Base-by-base conservation (phyloP, 768 basidiomycete genomes). In the Polyporus arcularius region DNA sequence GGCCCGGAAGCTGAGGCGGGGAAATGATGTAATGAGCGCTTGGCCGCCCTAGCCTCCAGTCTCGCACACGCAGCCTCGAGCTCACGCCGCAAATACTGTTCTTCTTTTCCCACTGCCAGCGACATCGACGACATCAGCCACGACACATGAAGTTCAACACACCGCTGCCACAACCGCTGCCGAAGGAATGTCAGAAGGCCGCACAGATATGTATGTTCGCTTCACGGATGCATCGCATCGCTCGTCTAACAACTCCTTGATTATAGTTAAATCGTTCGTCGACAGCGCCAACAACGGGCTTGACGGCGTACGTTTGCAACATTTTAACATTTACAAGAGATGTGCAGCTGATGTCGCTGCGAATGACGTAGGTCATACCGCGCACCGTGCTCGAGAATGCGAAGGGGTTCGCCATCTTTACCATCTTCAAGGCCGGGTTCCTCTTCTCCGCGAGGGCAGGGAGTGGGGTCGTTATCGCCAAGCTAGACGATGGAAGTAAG, bases 391-490 rank as follows among this genome's bases (percentile, higher is more conserved):
- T 88, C 21, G 79, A 85, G 64, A 75, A 79, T 59, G 86, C 87
- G 15, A 80, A 75, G 32, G 87, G 95, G 4, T 96, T 96, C 70
- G 94, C 92, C n/a, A 92, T 94, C 49, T 94, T 94, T 72, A 92
- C 90, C 4, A 83, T 95, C 53, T 82, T 93, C 75, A 95, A 94
- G 68, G 84, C 80, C 21, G 80, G 80, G 1, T 85, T 87, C 67
- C 66, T 86, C 15, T 86, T 94, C 74, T 82, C 83, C 45, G 92
- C 91, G 2, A 79, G 92, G 68, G 95, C 87, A 26, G 92, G 94
- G 26, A 88, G 87, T 47, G 95, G 95, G 7, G 75, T 98, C 18
- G 95, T 96, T 39, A 95, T 98, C 53, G 94, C 94, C 26, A 87
- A 80, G 65, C 77, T 94, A 16, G 79, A 85, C 4, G 84, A 96